Conservation (phyloP, 2,329 filamentous ascomycete species). For the Rhinocladiella similis region DNA sequence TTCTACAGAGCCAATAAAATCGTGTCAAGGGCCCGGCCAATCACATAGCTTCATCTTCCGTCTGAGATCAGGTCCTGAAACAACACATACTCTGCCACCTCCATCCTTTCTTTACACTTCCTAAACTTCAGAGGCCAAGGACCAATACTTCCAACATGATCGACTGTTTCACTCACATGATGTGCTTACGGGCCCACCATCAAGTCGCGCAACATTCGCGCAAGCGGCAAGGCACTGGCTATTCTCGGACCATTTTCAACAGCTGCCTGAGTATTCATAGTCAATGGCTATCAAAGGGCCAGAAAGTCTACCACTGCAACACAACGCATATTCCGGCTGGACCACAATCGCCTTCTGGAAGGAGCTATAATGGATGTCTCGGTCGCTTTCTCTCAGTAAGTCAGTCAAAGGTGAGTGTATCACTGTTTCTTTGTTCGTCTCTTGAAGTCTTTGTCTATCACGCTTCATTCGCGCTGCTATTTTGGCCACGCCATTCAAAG, state of each 20-base stretch:
- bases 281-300: conserved; percentile 10
- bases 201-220: conserved; percentile 12
- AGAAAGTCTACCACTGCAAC: conserved; percentile 2
- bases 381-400: conserved; percentile 12
- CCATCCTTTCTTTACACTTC: conserved; percentile 6
- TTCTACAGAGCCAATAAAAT: background rate
- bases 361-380: conserved; percentile 15
- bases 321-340: background rate
- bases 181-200: conserved; percentile 11
- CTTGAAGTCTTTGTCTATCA: conserved; percentile 11
- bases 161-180: conserved; percentile 8
- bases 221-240: conserved; percentile 27
- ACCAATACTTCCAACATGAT: conserved; percentile 19
- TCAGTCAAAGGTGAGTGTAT: background rate
- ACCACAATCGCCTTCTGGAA: background rate
- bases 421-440: conserved; percentile 17
- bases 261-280: conserved; percentile 10
- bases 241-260: conserved; percentile 18
- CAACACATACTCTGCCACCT: conserved; percentile 13
- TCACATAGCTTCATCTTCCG: conserved; percentile 9
- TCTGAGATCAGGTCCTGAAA: conserved; percentile 22
- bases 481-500: conserved; percentile 5
- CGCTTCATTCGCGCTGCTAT: conserved; percentile 17
- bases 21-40: conserved; percentile 7
- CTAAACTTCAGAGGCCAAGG: conserved; percentile 10